Percentiles rank a stretch among this genome's conserved stretches.
Conservation (phyloP, 1,284 basidiomycete genomes). For the Pseudozyma flocculosa region DNA sequence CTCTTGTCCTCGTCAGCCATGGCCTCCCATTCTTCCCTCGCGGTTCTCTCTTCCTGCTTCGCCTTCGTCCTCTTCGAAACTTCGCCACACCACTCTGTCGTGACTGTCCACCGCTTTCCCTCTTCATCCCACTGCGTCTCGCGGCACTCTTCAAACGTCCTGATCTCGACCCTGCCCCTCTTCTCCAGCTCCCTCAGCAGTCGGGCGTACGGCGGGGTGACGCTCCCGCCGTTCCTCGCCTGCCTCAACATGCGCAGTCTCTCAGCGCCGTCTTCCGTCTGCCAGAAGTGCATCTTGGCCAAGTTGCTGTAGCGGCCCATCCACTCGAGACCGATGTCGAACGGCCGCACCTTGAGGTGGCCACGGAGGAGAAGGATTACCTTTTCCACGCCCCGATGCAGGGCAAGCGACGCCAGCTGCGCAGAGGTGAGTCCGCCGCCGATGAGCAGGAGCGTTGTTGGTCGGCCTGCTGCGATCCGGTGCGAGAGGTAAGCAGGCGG, state of each 20-base stretch:
- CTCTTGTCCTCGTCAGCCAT: background rate
- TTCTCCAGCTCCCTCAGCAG: slow-evolving; percentile 38
- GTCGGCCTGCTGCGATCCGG: background rate
- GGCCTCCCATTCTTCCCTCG: too few species aligned
- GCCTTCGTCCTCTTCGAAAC: too few species aligned
- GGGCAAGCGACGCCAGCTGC: slow-evolving; percentile 54
- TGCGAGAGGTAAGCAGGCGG: slow-evolving; percentile 6
- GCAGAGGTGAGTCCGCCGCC: slow-evolving; percentile 59
- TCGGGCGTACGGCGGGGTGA: slow-evolving; percentile 53
- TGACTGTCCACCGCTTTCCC: slow-evolving; percentile 20
- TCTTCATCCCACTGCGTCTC: slow-evolving; percentile 1
- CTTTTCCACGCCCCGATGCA: slow-evolving; percentile 45
- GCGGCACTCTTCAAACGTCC: slow-evolving; percentile 4
- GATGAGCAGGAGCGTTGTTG: slow-evolving; percentile 48
- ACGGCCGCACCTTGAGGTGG: slow-evolving; percentile 55
- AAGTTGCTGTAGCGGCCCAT: slow-evolving; percentile 51
- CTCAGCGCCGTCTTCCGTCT: slow-evolving; percentile 34
- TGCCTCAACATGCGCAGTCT: slow-evolving; percentile 40
- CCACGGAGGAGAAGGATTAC: slow-evolving; percentile 55
- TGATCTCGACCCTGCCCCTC: slow-evolving; percentile 39
- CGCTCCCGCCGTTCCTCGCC: slow-evolving; percentile 54
- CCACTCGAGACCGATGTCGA: slow-evolving; percentile 55
- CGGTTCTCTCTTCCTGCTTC: too few species aligned
- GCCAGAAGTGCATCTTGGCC: slow-evolving; percentile 56
- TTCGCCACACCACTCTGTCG: background rate